Base-by-base conservation (phyloP, 2,329 filamentous ascomycete genomes). In the Myotisia sp. region DNA sequence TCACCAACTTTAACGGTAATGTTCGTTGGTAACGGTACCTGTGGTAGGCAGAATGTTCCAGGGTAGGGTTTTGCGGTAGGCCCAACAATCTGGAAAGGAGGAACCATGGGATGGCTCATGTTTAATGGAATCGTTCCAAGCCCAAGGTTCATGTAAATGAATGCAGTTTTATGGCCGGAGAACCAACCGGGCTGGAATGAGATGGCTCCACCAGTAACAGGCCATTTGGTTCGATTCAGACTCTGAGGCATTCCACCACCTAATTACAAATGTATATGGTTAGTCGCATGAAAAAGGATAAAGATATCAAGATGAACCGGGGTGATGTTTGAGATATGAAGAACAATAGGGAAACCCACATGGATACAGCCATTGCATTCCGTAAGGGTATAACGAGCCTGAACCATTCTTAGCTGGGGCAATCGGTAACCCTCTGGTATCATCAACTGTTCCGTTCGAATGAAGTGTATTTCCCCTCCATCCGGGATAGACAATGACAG, bases 151-250 rank as follows among this genome's bases (percentile, higher is more conserved):
- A 95, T 65, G 62, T 92, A 93, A 53, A 93, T 69, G 47, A 84
- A 72, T 12, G 85, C 87, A 4, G 74, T 77, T 22, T 71, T 57
- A 56, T 95, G 90, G 43, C 90, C 90, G 38, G 77, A 75, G 65
- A 94, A 94, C 90, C 90, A 95, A 50, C 87, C 90, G 0, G 90
- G 90, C 53, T 95, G 87, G 49, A 94, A 70, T 32, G 84, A 71
- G 40, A 98, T 51, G n/a, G 85, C 84, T 42, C 90, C 90, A 46
- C 90, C 90, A 19, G 63, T 72, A 32, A 84, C 69, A 10, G 90
- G 86, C 90, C 90, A 95, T 62, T 79, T 82, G 9, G 90, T 93
- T 42, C 87, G 76, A 62, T 98, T 95, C 28, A 60, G 68, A 0
- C 82, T 80, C 23, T 73, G 70, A 29, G 67, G 65, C 63, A 87